Evolutionary conservation across 306 rosid genomes (phyloP), one percentile per base, ranked within the genome.

Genomic region (Prosopis cineraria): DNA sequence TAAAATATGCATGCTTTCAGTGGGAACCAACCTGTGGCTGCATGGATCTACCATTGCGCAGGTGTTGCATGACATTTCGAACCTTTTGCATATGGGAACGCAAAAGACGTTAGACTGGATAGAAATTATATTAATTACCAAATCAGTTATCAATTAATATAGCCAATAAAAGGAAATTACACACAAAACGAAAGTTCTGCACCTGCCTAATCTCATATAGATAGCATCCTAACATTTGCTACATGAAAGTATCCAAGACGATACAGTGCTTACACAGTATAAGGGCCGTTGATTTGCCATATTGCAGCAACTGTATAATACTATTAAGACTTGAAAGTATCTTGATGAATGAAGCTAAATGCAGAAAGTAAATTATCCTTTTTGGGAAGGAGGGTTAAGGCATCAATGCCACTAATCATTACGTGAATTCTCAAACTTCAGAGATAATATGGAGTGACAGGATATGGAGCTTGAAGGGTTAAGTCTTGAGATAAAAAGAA

Each of bases 11-110:
- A 36, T 44, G 40, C 47, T 68, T 47, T 37, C 30, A 60, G 37
- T 45, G 69, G 31, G 66, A 67, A 55, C 44, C 36, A 53, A 82
- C 85, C 85, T 73, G 50, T 25, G 24, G 0, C 10, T 4, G 48
- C 39, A 45, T 0, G 3, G 79, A 10, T 16, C 30, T 50, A 19
- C 76, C 72, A 16, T 40, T 36, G 5, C 33, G 68, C 39, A 66
- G 17, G 25, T 19, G 39, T 33, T 30, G 31, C 41, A 44, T 3
- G 48, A 66, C 37, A 17, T 2, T 27, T 10, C 2, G 58, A 58
- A 77, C 69, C 82, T 82, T 63, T 43, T 34, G 50, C 36, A 50
- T 36, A 31, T 0, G 43, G 10, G 66, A 55, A 39, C 20, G 55
- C 24, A 17, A 55, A 56, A 64, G 27, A 4, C 2, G 45, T 40